Evolutionary conservation across 2,329 filamentous ascomycete species (phyloP), one percentile per base, ranked within the genome.

Genomic region (Trichoderma oligosporum): DNA sequence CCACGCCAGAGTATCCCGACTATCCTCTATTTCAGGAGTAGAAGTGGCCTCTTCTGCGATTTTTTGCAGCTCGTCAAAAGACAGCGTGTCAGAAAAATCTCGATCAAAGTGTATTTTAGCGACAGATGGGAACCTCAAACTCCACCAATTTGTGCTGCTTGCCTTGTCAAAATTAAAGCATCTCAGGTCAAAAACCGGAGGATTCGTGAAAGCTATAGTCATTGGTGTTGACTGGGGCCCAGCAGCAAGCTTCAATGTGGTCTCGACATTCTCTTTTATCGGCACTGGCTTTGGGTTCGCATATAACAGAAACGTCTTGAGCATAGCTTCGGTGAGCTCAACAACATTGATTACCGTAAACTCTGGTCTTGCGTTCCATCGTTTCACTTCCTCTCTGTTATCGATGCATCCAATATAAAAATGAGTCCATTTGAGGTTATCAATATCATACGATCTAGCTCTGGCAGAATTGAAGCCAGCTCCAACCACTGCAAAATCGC

Each of bases 401-500:
- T 81, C 75, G 7, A 92, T 74, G 68, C 90, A 96, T 1, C 85
- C 91, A 14, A 96, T 72, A 65, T 88, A 86, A 66, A 95, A 96
- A 49, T 89, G 84, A 3, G 89, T 96, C 86, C 87, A 96, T 54
- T 80, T 79, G 41, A 89, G 66, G 16, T 78, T 76, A 5, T 76
- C 74, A 2, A 86, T 70, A 4, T 74, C 71, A 46, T 83, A 80
- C 7, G 78, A 74, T 44, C 76, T 78, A 7, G 86, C 87, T 60
- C 84, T 82, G 48, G 78, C 74, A 3, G 86, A 74, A 62, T 91
- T 82, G 63, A 87, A 91, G 16, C 83, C 83, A 5, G 84, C 91
- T 0, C 89, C 91, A 3, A 96, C 75, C 1, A 93, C 79, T 2
- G 88, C 86, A 67, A 96, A 89, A 68, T 96, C 92, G 8, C 88